Percentiles rank a stretch among this genome's conserved stretches.
Conservation (phyloP, 208 protist genomes). For the Leishmania aethiopica region DNA sequence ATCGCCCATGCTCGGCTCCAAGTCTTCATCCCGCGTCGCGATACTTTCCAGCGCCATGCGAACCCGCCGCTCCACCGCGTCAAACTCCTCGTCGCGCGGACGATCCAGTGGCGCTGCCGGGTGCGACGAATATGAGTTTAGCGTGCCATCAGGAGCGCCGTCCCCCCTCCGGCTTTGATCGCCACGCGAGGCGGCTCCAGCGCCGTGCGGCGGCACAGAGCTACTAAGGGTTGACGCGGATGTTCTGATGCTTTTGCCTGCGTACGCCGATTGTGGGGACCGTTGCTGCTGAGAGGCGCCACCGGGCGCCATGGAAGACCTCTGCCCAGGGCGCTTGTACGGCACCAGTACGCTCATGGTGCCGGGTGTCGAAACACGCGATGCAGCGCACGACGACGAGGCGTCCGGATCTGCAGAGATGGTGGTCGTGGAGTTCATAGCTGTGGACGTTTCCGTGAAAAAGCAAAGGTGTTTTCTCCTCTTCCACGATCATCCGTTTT, state of each 20-base stretch:
- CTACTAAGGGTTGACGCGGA: background rate
- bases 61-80: constrained; percentile 60
- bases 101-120: constrained; percentile 18
- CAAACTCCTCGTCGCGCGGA: constrained; percentile 38
- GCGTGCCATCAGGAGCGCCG: background rate
- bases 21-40: constrained; percentile 45
- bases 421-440: background rate
- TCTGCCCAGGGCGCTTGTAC: constrained; percentile 12
- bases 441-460: background rate
- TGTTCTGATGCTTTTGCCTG: background rate
- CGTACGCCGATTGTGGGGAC: background rate
- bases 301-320: background rate
- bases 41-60: constrained; percentile 76
- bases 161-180: background rate
- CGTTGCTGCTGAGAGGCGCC: background rate
- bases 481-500: background rate
- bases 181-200: background rate
- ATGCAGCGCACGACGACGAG: background rate
- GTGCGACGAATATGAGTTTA: background rate
- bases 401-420: background rate
- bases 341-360: constrained; percentile 19
- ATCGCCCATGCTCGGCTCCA: constrained; percentile 43
- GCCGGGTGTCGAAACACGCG: background rate
- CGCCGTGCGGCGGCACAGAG: background rate
- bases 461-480: background rate